Conservation (phyloP, 1,284 basidiomycete species). For the Boletus mariae region DNA sequence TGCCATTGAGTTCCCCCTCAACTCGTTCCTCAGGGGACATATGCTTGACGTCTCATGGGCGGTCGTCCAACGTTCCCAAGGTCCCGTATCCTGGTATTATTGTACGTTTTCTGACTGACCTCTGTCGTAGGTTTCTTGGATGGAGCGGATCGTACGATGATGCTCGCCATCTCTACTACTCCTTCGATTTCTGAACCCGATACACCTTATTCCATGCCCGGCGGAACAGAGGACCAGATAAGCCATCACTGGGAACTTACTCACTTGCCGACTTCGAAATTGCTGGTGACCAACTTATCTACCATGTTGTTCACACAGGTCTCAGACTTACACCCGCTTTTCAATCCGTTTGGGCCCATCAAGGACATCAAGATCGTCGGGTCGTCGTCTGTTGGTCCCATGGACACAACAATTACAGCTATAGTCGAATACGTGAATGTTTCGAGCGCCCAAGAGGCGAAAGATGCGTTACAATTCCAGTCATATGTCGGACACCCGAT, state of each 20-base stretch:
- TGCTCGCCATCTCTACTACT: slow-evolving; percentile 46
- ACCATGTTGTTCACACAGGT: slow-evolving; percentile 61
- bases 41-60: slow-evolving; percentile 77
- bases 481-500: slow-evolving; percentile 52
- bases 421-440: slow-evolving; percentile 58
- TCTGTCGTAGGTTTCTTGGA: slow-evolving; percentile 61
- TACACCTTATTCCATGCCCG: slow-evolving; percentile 18
- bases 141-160: slow-evolving; percentile 68
- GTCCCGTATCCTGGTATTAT: slow-evolving; percentile 32
- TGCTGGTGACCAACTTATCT: slow-evolving; percentile 65
- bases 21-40: slow-evolving; percentile 48
- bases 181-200: slow-evolving; percentile 32
- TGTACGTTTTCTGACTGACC: slow-evolving; percentile 6
- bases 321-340: slow-evolving; percentile 65
- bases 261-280: slow-evolving; percentile 43
- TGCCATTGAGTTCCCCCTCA: background rate
- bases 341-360: slow-evolving; percentile 67
- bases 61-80: slow-evolving; percentile 77
- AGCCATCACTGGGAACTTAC: slow-evolving; percentile 31
- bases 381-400: slow-evolving; percentile 31
- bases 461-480: slow-evolving; percentile 55
- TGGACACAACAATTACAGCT: slow-evolving; percentile 46
- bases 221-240: slow-evolving; percentile 8
- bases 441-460: slow-evolving; percentile 58
- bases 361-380: slow-evolving; percentile 50